These are phyloP conservation scores for Taiozyma sp. DNA, from an alignment of 1,139 yeast species.

Conservation along the genomic window DNA sequence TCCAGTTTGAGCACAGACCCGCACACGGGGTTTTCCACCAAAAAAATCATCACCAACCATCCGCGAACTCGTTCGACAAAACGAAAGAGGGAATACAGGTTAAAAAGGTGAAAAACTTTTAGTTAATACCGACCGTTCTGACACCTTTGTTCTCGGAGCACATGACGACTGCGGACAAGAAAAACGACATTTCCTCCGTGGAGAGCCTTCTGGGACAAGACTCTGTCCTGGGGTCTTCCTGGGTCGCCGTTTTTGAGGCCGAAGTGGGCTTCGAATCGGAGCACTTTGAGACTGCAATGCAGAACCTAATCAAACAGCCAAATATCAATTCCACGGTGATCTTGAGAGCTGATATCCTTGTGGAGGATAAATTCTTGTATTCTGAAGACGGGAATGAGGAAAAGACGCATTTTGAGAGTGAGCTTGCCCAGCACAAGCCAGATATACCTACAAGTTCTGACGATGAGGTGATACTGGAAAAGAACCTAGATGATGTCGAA, in stretches of 20 bases:
- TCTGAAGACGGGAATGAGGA: slow-evolving; percentile 13
- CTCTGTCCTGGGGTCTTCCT: slow-evolving; percentile 49
- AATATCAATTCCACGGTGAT: slow-evolving; percentile 91
- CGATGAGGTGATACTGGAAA: slow-evolving; percentile 35
- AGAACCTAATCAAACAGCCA: slow-evolving; percentile 77
- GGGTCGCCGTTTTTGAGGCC: slow-evolving; percentile 53
- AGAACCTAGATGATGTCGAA: slow-evolving; percentile 49
- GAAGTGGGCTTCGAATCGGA: slow-evolving; percentile 31
- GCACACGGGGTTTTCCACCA: neutral
- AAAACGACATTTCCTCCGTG: neutral
- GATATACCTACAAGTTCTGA: slow-evolving; percentile 22
- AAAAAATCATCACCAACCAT: neutral
- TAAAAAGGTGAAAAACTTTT: neutral
- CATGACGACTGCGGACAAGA: neutral
- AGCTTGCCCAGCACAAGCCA: slow-evolving; percentile 29
- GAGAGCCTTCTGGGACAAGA: slow-evolving; percentile 8
- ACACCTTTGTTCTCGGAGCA: neutral
- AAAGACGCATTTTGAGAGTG: slow-evolving; percentile 26
- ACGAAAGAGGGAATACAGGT: neutral
- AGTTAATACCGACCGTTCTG: neutral
- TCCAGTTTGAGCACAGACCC: too few species aligned
- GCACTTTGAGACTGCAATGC: slow-evolving; percentile 76
- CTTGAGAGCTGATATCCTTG: slow-evolving; percentile 78
- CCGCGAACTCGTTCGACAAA: neutral
- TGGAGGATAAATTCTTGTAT: slow-evolving; percentile 45